These are phyloP conservation scores for Agrocybe praecox DNA, from an alignment of 768 basidiomycete species.

Conservation along the genomic window DNA sequence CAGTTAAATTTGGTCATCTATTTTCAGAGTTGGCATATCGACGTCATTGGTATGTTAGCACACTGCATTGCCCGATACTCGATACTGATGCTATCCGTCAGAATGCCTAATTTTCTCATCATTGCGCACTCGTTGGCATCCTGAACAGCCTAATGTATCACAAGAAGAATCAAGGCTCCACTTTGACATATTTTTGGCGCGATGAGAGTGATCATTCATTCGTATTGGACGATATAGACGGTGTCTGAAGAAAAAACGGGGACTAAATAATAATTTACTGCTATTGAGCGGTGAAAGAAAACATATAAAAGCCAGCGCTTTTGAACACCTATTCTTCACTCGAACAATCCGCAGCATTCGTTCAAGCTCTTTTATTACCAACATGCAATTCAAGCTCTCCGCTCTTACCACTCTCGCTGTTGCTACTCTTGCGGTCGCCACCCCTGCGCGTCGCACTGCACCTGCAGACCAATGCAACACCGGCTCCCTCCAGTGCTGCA, in stretches of 20 bases:
- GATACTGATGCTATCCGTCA: background rate
- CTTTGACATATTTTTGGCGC: conserved; percentile 8
- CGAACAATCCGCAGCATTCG: conserved; percentile 17
- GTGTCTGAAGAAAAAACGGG: background rate
- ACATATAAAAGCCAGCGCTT: conserved; percentile 1
- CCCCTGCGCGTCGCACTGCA: conserved; percentile 12
- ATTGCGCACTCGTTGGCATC: background rate
- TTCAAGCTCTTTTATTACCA: conserved; percentile 9
- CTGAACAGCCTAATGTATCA: background rate
- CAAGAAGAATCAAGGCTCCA: conserved; percentile 6
- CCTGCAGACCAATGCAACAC: conserved; percentile 23
- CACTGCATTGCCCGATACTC: background rate
- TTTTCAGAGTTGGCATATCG: conserved; percentile 1
- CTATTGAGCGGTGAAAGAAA: background rate
- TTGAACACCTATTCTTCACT: conserved; percentile 7
- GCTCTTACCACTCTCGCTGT: conserved; percentile 19
- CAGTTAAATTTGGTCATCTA: background rate
- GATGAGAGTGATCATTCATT: too few species aligned
- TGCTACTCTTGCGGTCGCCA: conserved; percentile 24
- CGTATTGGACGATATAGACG: background rate
- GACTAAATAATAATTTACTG: background rate
- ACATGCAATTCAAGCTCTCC: conserved; percentile 23
- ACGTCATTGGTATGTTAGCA: conserved; percentile 11
- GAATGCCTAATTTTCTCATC: conserved; percentile 1
- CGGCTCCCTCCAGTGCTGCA: conserved; percentile 31